Conservation (phyloP, 2,329 filamentous ascomycete genomes). For the Penicillium sp. region DNA sequence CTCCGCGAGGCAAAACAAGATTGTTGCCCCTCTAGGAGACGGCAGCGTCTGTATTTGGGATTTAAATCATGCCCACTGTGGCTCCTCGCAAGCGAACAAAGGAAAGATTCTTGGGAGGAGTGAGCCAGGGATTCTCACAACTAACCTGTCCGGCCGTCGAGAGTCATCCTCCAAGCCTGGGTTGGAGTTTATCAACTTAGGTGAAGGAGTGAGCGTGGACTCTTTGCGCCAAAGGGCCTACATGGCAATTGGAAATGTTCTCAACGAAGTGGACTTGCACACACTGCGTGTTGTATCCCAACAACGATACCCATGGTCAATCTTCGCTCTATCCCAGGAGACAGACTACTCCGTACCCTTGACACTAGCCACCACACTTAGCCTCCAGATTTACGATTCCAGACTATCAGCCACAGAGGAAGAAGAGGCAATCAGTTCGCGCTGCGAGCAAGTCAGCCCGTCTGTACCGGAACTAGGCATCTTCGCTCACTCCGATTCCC, state of each 20-base stretch:
- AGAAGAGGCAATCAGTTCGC: constrained; percentile 36
- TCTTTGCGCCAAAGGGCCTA: constrained; percentile 68
- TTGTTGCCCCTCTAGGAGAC: constrained; percentile 79
- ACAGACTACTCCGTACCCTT: constrained; percentile 67
- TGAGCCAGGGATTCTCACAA: constrained; percentile 65
- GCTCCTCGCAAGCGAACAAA: constrained; percentile 44
- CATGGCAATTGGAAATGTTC: constrained; percentile 73
- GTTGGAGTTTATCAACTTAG: constrained; percentile 54
- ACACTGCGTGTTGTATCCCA: constrained; percentile 70
- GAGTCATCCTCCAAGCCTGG: constrained; percentile 31
- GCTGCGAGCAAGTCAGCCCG: constrained; percentile 34
- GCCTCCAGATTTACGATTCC: constrained; percentile 80
- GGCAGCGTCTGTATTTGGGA: constrained; percentile 90
- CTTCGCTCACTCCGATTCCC: constrained; percentile 35
- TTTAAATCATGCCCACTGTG: constrained; percentile 50
- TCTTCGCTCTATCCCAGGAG: constrained; percentile 77
- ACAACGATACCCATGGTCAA: constrained; percentile 75
- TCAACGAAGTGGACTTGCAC: constrained; percentile 80
- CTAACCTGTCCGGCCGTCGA: constrained; percentile 67
- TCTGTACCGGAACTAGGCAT: constrained; percentile 31
- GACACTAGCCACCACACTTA: constrained; percentile 79
- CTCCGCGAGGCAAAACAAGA: constrained; percentile 57
- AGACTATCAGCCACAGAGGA: constrained; percentile 48
- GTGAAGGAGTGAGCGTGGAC: constrained; percentile 82
- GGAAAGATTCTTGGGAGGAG: constrained; percentile 66